Percentiles rank a stretch among this genome's conserved stretches.
Conservation (phyloP, 306 rosid species). For the Inga oerstediana region DNA sequence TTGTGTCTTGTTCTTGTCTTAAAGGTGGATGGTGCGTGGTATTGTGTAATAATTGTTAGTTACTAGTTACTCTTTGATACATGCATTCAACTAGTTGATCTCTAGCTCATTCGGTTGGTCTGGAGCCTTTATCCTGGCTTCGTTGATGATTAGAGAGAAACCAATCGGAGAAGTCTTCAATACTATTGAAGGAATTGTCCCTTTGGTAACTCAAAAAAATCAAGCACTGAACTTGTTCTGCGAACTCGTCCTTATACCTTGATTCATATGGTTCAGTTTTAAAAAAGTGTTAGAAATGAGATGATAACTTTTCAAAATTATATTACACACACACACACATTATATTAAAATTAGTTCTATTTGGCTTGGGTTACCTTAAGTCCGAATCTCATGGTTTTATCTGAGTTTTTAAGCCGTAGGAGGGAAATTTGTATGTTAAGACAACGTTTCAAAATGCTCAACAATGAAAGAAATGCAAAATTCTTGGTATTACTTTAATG, state of each 20-base stretch:
- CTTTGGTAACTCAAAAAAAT: neutral
- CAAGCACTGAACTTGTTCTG: neutral
- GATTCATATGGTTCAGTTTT: neutral
- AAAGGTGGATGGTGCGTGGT: neutral
- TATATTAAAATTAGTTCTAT: no score
- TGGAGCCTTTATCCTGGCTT: neutral
- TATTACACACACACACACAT: no score
- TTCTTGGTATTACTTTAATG: slow-evolving; percentile 8
- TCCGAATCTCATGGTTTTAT: neutral
- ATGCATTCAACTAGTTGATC: slow-evolving; percentile 9
- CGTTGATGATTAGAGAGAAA: neutral
- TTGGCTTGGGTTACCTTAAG: neutral
- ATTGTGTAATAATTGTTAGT: neutral
- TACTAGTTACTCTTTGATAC: neutral
- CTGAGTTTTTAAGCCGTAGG: neutral
- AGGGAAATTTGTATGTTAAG: no score
- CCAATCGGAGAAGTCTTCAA: neutral
- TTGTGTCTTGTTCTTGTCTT: neutral
- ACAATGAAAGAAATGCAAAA: slow-evolving; percentile 17
- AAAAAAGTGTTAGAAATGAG: neutral
- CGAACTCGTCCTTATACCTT: neutral
- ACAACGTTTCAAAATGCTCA: slow-evolving; percentile 7
- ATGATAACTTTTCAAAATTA: neutral
- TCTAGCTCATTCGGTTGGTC: neutral
- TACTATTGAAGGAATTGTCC: neutral